phyloP scores from a whole-genome alignment of 2,329 filamentous ascomycete genomes.

The Aspergillus brunneoviolaceus region DNA sequence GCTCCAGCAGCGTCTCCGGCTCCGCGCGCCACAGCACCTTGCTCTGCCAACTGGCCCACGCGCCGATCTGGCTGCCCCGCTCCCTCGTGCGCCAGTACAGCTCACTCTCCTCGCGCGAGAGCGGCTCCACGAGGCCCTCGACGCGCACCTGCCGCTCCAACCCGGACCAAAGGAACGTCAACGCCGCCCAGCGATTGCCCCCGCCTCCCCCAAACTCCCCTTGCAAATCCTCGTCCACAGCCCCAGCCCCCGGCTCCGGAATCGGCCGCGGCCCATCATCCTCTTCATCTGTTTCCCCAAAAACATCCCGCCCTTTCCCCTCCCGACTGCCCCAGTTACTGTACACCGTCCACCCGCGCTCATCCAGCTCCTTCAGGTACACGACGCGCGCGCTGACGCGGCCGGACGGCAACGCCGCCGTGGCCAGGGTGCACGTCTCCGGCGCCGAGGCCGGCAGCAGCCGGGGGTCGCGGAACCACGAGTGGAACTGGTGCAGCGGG shows the following conservation, averaged over 20 bases:
- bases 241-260: conserved; percentile 60
- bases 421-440: conserved; percentile 85
- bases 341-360: conserved; percentile 83
- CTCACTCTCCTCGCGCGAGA: conserved; percentile 70
- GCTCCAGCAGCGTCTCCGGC: conserved; percentile 24
- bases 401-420: conserved; percentile 77
- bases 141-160: conserved; percentile 88
- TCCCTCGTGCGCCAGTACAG: conserved; percentile 65
- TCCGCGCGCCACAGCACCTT: conserved; percentile 59
- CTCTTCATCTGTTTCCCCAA: conserved; percentile 22
- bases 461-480: conserved; percentile 80
- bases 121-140: conserved; percentile 70
- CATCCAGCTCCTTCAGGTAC: conserved; percentile 93
- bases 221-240: conserved; percentile 21
- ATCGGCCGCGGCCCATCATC: conserved; percentile 47
- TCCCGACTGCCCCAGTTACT: conserved; percentile 79
- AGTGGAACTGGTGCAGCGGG: conserved; percentile 82
- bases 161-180: conserved; percentile 89
- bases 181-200: conserved; percentile 71
- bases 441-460: conserved; percentile 66
- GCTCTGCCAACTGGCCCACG: conserved; percentile 91
- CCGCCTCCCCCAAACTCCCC: conserved; percentile 19
- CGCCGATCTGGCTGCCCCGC: conserved; percentile 79
- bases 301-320: conserved; percentile 45
- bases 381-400: conserved; percentile 82